Base-by-base conservation (phyloP, 441 rosid species). In the Adansonia rubrostipa region DNA sequence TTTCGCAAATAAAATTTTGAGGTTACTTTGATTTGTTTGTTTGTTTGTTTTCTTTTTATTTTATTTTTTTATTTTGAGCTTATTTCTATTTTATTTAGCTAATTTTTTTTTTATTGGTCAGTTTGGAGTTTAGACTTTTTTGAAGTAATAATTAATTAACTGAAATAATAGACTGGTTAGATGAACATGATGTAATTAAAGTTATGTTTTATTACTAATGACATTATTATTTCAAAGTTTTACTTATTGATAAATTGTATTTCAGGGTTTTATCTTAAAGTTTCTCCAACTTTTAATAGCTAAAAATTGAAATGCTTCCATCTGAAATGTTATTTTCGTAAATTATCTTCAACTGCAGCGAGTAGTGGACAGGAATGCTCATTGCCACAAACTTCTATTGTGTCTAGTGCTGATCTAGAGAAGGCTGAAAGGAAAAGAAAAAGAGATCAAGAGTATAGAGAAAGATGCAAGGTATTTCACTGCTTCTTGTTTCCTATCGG, bases 381-480 rank as follows among this genome's bases (percentile, higher is more conserved):
- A 48, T 22, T 11, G 19, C 42, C 73, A 11, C 2, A 28, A 69
- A 19, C 42, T 48, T 69, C 58, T 6, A 14, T 68, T 20, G 72
- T 13, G 73, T n/a, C 22, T n/a, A 19, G 7, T 17, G 11, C 5
- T 9, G 11, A 11, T 33, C 15, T 60, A 20, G 36, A 22, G 9
- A 19, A 58, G 33, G 33, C 33, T 7, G 51, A 66, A 67, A 67
- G 1, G 13, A 67, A n/a, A 17, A 67, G 54, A 44, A 44, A 67
- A 20, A 17, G 4, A 20, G 53, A 9, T 42, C 6, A 15, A 36
- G 72, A 9, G 0, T 67, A 67, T 47, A 17, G 72, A 20, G 51
- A 36, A 67, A 44, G 72, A 44, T 11, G 22, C 28, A 67, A 67
- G 72, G 72, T 67, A 44, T 9, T 40, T 24, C 45, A 36, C 19